Conservation (phyloP, 2,329 filamentous ascomycete genomes). For the Leptographium flavum region DNA sequence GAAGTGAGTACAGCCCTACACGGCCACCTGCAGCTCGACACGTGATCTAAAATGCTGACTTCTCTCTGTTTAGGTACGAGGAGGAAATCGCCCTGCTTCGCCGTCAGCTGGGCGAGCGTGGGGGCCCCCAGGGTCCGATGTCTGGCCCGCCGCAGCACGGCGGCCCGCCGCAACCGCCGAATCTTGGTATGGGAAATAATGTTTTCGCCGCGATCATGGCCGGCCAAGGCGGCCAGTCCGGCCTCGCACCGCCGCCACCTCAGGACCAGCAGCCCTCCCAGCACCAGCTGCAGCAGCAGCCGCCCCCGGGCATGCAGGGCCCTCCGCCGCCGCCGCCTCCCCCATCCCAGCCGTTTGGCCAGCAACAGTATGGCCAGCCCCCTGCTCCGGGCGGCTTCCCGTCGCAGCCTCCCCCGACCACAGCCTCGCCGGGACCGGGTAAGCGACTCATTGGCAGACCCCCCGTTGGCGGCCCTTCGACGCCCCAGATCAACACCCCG, state of each 20-base stretch:
- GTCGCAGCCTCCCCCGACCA: conserved; percentile 68
- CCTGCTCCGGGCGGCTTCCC: conserved; percentile 56
- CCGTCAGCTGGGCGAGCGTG: conserved; percentile 69
- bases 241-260: conserved; percentile 60
- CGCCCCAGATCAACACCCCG: conserved; percentile 80
- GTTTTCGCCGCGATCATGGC: conserved; percentile 95
- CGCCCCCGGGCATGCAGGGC: conserved; percentile 50
- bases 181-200: conserved; percentile 81
- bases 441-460: conserved; percentile 61
- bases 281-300: conserved; percentile 61
- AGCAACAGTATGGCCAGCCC: conserved; percentile 45
- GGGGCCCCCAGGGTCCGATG: conserved; percentile 46
- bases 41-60: neutral
- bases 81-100: conserved; percentile 76
- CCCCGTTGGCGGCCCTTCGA: conserved; percentile 57
- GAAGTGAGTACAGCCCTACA: conserved; percentile 51
- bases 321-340: conserved; percentile 42
- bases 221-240: conserved; percentile 67
- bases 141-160: conserved; percentile 59
- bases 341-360: conserved; percentile 51
- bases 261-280: conserved; percentile 41
- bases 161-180: conserved; percentile 72
- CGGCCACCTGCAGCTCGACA: too few species aligned
- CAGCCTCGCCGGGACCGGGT: conserved; percentile 72
- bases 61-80: conserved; percentile 55